These are phyloP conservation scores for Grammothele lineata DNA, from an alignment of 768 basidiomycete genomes.

Conservation along the genomic window DNA sequence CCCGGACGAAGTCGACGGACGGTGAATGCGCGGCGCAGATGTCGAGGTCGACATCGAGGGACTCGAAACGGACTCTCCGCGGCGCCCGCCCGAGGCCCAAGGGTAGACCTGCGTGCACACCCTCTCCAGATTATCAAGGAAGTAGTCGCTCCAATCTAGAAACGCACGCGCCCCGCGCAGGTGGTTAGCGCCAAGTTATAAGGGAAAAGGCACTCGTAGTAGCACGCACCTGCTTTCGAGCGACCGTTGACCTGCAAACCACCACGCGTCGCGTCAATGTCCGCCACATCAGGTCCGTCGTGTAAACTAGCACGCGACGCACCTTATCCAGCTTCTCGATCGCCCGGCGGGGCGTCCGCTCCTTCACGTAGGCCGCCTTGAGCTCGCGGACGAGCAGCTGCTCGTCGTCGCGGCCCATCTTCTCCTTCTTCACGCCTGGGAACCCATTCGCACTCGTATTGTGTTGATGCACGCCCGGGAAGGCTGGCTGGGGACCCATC, in stretches of 20 bases:
- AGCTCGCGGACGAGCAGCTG: not conserved
- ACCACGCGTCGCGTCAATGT: not conserved
- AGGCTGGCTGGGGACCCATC: no score
- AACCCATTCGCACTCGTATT: no score
- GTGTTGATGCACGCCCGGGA: no score
- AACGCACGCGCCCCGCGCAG: not conserved
- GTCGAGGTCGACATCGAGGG: no score
- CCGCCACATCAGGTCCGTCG: no score
- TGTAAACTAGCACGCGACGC: not conserved
- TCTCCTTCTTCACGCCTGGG: not conserved
- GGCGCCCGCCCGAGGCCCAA: no score
- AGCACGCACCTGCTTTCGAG: not conserved
- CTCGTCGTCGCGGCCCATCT: slow-evolving; percentile 1
- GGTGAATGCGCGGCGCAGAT: no score
- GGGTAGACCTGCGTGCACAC: not conserved
- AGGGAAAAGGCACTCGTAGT: no score
- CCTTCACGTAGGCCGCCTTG: not conserved
- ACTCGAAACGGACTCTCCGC: no score
- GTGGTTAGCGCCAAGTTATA: no score
- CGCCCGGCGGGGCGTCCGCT: not conserved
- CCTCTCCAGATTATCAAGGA: not conserved
- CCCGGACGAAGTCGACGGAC: no score
- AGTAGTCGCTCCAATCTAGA: not conserved
- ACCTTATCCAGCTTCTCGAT: not conserved
- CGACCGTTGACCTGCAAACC: not conserved